phyloP scores from a whole-genome alignment of 1,284 basidiomycete genomes.

The Heterobasidion parviporum region DNA sequence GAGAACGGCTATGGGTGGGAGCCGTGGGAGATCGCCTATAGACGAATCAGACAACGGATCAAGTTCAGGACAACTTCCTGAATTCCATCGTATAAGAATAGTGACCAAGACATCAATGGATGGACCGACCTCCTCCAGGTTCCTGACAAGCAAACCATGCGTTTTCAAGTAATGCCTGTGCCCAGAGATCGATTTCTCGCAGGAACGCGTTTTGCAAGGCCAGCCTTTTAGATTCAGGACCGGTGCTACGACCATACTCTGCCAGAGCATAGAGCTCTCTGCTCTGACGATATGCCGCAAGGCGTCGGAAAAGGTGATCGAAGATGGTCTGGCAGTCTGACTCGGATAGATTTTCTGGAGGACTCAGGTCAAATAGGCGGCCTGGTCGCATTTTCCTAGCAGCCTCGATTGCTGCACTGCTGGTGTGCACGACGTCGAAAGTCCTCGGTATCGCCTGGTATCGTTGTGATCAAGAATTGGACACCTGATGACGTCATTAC shows the following conservation, averaged over 20 bases:
- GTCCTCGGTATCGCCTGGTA: too few species aligned
- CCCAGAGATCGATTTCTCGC: constrained; percentile 35
- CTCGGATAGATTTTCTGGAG: constrained; percentile 30
- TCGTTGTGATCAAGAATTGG: too few species aligned
- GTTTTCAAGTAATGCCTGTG: constrained; percentile 33
- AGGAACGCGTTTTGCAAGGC: constrained; percentile 22
- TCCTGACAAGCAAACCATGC: constrained; percentile 42
- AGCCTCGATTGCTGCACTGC: too few species aligned
- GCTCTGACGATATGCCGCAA: constrained; percentile 40
- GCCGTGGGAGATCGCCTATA: constrained; percentile 28
- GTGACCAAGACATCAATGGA: neutral
- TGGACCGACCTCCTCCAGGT: constrained; percentile 30
- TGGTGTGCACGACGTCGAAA: too few species aligned
- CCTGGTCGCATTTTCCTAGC: too few species aligned
- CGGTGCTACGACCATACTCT: constrained; percentile 17
- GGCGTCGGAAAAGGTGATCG: constrained; percentile 33
- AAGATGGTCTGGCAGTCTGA: constrained; percentile 31
- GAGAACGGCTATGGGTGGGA: constrained; percentile 29
- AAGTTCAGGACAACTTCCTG: constrained; percentile 31
- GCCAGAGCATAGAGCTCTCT: constrained; percentile 29
- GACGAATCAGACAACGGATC: constrained; percentile 39
- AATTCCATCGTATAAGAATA: neutral
- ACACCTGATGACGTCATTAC: too few species aligned
- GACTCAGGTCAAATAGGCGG: constrained; percentile 19
- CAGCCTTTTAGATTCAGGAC: too few species aligned